Percentiles rank a stretch among this genome's conserved stretches.
Evolutionary conservation across 2,329 filamentous ascomycete species (phyloP).

Genomic region (Sporothrix sp.): DNA sequence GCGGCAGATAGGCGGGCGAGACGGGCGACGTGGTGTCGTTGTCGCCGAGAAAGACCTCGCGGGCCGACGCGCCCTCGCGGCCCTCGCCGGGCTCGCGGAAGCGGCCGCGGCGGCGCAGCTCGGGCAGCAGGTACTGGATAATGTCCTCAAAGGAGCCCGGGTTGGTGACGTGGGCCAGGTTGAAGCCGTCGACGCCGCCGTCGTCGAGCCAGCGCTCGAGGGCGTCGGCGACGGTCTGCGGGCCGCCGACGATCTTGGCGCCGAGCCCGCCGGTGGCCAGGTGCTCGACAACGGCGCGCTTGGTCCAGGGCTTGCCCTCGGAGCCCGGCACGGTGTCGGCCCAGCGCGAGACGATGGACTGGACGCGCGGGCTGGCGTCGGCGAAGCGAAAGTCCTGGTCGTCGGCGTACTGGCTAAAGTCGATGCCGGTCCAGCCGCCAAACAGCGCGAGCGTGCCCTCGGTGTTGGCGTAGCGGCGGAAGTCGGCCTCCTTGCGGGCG

Average conservation of each 20-base stretch:
- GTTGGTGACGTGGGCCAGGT: slow-evolving; percentile 43
- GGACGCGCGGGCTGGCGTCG: slow-evolving; percentile 11
- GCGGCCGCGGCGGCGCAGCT: slow-evolving; percentile 44
- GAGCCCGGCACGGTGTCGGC: slow-evolving; percentile 9
- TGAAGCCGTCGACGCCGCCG: slow-evolving; percentile 66
- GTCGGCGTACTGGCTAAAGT: slow-evolving; percentile 18
- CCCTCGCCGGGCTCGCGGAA: slow-evolving; percentile 2
- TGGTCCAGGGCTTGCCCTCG: slow-evolving; percentile 15
- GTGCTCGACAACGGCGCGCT: slow-evolving; percentile 16
- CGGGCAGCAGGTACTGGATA: slow-evolving; percentile 53
- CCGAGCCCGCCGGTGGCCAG: slow-evolving; percentile 18
- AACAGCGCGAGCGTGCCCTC: slow-evolving; percentile 22
- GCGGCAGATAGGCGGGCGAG: not conserved
- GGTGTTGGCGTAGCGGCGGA: slow-evolving; percentile 14
- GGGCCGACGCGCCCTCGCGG: slow-evolving; percentile 9
- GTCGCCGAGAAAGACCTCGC: slow-evolving; percentile 13
- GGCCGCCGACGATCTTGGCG: slow-evolving; percentile 46
- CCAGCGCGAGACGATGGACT: slow-evolving; percentile 9
- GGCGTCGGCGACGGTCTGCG: slow-evolving; percentile 54
- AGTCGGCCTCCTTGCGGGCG: slow-evolving; percentile 2
- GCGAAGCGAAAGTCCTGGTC: slow-evolving; percentile 18
- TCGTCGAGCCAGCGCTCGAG: slow-evolving; percentile 59
- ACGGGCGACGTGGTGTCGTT: slow-evolving; percentile 6
- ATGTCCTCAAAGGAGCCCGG: slow-evolving; percentile 54
- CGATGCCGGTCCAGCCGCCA: slow-evolving; percentile 21